Evolutionary conservation across 768 basidiomycete species (phyloP), one percentile per base, ranked within the genome.

Genomic region (Termitomyces sp.): DNA sequence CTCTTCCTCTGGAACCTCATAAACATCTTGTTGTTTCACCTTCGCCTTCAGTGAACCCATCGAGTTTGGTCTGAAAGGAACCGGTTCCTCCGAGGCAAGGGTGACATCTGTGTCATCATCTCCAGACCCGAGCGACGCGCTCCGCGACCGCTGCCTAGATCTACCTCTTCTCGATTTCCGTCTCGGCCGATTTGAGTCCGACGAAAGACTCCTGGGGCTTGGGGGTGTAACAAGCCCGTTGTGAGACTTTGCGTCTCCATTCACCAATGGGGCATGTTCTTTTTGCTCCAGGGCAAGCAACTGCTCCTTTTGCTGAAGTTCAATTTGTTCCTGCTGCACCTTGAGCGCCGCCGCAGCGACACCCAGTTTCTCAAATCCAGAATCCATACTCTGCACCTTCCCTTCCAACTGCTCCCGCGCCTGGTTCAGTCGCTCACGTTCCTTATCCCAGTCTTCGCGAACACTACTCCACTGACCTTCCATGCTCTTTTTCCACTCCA

Each of bases 321-420:
- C 72, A 13, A 62, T 62, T 6, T 54, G 58, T 16, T 62, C 61
- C 44, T 62, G 61, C 56, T 62, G 61, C 13, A 38, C 43, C 53
- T 59, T 54, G 33, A 62, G 47, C n/a, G 58, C 58, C 12, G 56
- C 49, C 0, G 58, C 33, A 54, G 75, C 36, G 61, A 71, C 64
- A 14, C 64, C 75, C 46, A 79, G 71, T 59, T 72, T 75, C 42
- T 79, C 80, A n/a, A 87, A 61, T 4, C 81, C 77, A 14, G 74
- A 70, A 62, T 87, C 84, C n/a, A 86, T 73, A 9, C 70, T 69
- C 13, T 77, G 74, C 53, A 81, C 74, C 55, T 83, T 79, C 6
- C 58, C 72, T 71, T 95, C 94, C 87, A 90, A 95, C 63, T 94
- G 91, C 43, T 90, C 85, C 49, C 87, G 78, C 13, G 91, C 92